Conservation (phyloP, 176 grass and related monocot genomes). For the Chrysopogon serrulatus region DNA sequence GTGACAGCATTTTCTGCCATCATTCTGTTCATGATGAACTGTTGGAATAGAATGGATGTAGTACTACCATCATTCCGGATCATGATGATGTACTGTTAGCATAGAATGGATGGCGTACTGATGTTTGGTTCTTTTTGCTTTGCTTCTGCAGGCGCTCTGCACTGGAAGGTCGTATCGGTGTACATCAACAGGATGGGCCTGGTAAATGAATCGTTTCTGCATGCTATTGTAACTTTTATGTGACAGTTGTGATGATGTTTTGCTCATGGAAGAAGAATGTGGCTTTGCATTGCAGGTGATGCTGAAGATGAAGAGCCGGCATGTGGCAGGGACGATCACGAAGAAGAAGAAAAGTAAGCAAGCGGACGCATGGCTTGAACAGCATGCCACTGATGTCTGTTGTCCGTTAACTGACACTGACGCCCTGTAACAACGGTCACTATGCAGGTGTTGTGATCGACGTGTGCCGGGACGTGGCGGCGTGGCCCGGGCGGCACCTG, state of each 20-base stretch:
- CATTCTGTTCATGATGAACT: neutral
- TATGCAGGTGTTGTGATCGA: slow-evolving; percentile 73
- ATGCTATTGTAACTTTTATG: neutral
- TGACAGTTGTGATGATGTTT: neutral
- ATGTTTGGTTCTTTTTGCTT: slow-evolving; percentile 5
- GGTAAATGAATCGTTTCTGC: slow-evolving; percentile 29
- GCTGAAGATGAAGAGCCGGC: slow-evolving; percentile 95
- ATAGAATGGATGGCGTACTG: neutral
- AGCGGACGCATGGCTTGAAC: neutral
- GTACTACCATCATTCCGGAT: neutral
- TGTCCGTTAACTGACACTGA: neutral
- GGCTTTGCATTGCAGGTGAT: slow-evolving; percentile 40
- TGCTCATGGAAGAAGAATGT: neutral
- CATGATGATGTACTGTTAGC: neutral
- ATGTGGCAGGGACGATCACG: slow-evolving; percentile 86
- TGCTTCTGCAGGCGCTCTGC: slow-evolving; percentile 51
- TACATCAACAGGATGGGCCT: slow-evolving; percentile 92
- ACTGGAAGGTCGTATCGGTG: slow-evolving; percentile 91
- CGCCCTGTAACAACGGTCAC: no score
- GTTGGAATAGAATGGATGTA: neutral
- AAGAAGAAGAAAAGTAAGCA: slow-evolving; percentile 96
- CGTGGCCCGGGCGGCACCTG: slow-evolving; percentile 91
- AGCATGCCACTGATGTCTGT: neutral
- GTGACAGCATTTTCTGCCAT: neutral
- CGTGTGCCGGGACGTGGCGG: slow-evolving; percentile 75